A percentile compares a stretch with the other conserved stretches of the same genome.
Evolutionary conservation across 371 early-diverging fungal genomes (phyloP).

Genomic region (Apophysomyces trapeziformis): DNA sequence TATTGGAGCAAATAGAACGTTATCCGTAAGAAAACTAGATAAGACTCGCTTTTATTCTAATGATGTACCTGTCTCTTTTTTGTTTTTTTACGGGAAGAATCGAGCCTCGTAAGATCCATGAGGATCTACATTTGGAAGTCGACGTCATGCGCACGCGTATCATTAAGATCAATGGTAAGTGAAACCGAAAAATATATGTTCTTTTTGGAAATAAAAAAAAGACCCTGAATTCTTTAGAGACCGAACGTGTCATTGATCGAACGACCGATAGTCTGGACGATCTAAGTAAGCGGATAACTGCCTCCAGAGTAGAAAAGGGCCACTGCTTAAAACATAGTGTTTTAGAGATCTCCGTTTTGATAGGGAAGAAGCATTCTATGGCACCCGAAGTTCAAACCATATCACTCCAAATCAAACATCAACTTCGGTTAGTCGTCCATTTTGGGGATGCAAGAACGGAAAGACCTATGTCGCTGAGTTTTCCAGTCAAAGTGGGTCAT

Average conservation of each 20-base stretch:
- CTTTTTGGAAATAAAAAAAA: background rate
- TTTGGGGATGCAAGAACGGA: no score
- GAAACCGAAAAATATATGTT: no score
- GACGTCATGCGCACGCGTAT: no score
- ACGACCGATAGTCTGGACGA: slow-evolving; percentile 2
- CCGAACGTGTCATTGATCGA: background rate
- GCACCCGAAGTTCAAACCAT: background rate
- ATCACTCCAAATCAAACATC: no score
- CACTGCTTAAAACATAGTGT: background rate
- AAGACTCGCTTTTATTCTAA: slow-evolving; percentile 15
- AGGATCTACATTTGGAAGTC: no score
- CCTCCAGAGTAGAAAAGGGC: background rate
- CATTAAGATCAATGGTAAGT: no score
- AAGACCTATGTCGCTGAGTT: slow-evolving; percentile 4
- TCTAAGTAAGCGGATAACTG: background rate
- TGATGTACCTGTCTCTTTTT: background rate
- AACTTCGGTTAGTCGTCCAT: no score
- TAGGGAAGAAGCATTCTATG: background rate
- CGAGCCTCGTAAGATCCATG: no score
- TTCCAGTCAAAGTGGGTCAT: background rate
- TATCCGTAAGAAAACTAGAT: no score
- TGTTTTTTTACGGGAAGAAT: no score
- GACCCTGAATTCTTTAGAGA: background rate
- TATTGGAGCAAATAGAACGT: no score
- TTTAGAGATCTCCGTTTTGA: background rate